Evolutionary conservation across 2,329 filamentous ascomycete species (phyloP).

Genomic region (Monosporascus sp.): DNA sequence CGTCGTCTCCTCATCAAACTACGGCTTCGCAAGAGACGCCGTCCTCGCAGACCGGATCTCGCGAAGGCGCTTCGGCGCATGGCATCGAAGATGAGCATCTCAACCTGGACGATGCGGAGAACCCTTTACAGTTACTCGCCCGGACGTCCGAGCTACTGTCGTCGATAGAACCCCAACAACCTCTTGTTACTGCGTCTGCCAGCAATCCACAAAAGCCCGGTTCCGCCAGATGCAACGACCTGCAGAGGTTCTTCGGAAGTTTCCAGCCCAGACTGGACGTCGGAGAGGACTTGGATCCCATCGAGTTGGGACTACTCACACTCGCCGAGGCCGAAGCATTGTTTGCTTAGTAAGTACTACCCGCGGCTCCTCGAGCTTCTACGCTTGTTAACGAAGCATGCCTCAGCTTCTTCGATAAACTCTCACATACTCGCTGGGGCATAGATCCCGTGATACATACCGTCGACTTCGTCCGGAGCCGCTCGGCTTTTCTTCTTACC

Average conservation of each 20-base stretch:
- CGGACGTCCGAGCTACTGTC: constrained; percentile 61
- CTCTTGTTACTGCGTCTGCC: neutral
- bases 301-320: constrained; percentile 65
- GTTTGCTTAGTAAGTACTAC: constrained; percentile 54
- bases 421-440: constrained; percentile 70
- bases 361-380: neutral
- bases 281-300: constrained; percentile 60
- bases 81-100: constrained; percentile 41
- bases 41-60: constrained; percentile 23
- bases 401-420: constrained; percentile 59
- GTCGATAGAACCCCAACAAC: constrained; percentile 21
- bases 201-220: neutral
- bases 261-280: constrained; percentile 59
- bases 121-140: constrained; percentile 67
- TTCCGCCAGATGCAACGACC: constrained; percentile 35
- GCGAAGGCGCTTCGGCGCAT: constrained; percentile 22
- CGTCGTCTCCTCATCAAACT: constrained; percentile 23
- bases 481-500: constrained; percentile 67
- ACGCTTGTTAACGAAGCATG: neutral
- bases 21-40: constrained; percentile 23
- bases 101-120: constrained; percentile 64
- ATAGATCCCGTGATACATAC: constrained; percentile 65
- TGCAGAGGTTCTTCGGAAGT: constrained; percentile 63
- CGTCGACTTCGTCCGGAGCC: constrained; percentile 57
- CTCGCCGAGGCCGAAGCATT: constrained; percentile 58